Percentiles rank a stretch among this genome's conserved stretches.
These are phyloP conservation scores for Phytophthora pini DNA, from an alignment of 352 stramenopile genomes.

Conservation along the genomic window DNA sequence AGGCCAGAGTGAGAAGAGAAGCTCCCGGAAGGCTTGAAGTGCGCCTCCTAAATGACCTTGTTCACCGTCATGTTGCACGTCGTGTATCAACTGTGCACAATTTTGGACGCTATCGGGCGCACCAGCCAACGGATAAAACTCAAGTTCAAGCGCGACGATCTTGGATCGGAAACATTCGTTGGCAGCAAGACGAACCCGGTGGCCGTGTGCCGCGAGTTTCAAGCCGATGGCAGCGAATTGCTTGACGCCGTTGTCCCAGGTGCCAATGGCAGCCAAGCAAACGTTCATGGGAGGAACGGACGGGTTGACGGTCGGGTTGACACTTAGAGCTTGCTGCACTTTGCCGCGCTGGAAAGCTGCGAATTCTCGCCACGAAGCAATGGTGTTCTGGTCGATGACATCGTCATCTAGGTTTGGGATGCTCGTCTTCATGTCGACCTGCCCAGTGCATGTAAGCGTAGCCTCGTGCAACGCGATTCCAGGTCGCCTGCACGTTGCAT, in stretches of 20 bases:
- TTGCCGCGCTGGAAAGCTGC: constrained; percentile 12
- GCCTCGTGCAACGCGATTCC: not conserved
- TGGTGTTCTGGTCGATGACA: constrained; percentile 4
- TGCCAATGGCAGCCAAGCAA: constrained; percentile 42
- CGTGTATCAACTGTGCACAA: constrained; percentile 20
- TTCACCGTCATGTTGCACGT: constrained; percentile 31
- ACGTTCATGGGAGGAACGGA: constrained; percentile 41
- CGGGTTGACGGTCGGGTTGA: constrained; percentile 9
- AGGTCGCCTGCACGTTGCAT: not conserved
- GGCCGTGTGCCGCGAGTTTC: constrained; percentile 54
- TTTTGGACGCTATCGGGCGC: constrained; percentile 16
- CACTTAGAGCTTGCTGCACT: not conserved
- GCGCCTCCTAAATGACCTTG: constrained; percentile 2
- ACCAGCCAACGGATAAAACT: constrained; percentile 46
- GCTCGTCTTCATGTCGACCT: constrained; percentile 3
- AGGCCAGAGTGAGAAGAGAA: constrained; percentile 45
- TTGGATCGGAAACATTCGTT: constrained; percentile 63
- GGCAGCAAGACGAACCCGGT: constrained; percentile 81
- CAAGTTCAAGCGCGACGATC: constrained; percentile 45
- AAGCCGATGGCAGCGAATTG: constrained; percentile 59
- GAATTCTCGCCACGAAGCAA: constrained; percentile 15
- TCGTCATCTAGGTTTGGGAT: constrained; percentile 4
- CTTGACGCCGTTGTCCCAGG: constrained; percentile 51
- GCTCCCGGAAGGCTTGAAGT: constrained; percentile 36
- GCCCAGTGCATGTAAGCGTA: constrained; percentile 9